Evolutionary conservation across 2,329 filamentous ascomycete genomes (phyloP).

Genomic region (Chaetomium sp.): DNA sequence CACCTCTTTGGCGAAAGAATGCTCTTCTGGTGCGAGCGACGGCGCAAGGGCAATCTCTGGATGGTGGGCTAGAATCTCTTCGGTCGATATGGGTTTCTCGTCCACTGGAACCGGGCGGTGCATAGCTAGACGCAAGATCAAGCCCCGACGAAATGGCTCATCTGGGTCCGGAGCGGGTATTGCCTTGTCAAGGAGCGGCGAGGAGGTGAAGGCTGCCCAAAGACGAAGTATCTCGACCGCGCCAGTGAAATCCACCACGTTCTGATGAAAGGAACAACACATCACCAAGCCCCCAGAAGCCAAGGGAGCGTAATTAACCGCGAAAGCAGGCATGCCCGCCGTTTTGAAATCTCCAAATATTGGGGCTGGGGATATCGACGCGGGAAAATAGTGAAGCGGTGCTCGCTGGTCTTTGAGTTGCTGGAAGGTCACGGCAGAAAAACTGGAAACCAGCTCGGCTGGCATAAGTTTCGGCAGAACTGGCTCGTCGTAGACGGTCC

Average conservation of each 20-base stretch:
- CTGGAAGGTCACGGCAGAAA: background rate
- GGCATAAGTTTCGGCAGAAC: background rate
- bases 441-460: background rate
- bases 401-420: conserved; percentile 1
- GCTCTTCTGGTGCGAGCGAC: background rate
- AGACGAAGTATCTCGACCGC: conserved; percentile 7
- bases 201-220: conserved; percentile 3
- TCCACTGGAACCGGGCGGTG: background rate
- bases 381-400: conserved; percentile 7
- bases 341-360: background rate
- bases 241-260: conserved; percentile 9
- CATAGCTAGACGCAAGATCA: background rate
- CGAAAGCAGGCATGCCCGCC: conserved; percentile 2
- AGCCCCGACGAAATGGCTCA: background rate
- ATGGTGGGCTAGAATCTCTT: conserved; percentile 1
- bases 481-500: background rate
- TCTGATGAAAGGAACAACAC: conserved; percentile 2
- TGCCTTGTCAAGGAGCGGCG: background rate
- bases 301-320: conserved; percentile 2
- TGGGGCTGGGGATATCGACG: background rate
- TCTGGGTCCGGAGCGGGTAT: background rate
- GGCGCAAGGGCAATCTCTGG: background rate
- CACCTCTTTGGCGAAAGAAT: no score
- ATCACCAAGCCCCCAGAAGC: background rate
- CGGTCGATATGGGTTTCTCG: background rate